Conservation (phyloP, 106 monocot genomes). For the Posidonia australis region DNA sequence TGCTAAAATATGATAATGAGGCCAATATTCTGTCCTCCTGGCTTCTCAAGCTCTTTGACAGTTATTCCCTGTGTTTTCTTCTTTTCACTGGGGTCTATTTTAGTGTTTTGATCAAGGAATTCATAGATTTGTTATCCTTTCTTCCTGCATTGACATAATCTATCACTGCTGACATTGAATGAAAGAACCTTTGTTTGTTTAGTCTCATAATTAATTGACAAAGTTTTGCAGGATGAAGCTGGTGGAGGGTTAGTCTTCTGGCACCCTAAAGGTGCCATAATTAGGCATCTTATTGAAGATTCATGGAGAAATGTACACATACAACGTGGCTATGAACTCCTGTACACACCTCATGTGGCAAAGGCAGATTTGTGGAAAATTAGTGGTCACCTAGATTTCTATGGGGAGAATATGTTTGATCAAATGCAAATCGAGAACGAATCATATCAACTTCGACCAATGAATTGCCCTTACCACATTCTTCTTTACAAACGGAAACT, state of each 20-base stretch:
- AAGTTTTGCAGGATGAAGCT: constrained; percentile 76
- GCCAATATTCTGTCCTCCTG: too few species aligned
- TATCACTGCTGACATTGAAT: too few species aligned
- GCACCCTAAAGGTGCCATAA: constrained; percentile 92
- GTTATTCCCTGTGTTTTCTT: too few species aligned
- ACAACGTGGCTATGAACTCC: constrained; percentile 69
- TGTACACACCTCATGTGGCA: constrained; percentile 94
- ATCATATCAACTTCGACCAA: constrained; percentile 79
- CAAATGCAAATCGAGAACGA: constrained; percentile 89
- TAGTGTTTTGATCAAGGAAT: too few species aligned
- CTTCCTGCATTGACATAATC: too few species aligned
- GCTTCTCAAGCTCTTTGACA: too few species aligned
- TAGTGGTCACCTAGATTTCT: constrained; percentile 86
- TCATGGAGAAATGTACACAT: constrained; percentile 84
- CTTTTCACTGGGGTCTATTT: too few species aligned
- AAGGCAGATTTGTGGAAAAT: constrained; percentile 88
- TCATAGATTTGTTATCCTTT: too few species aligned
- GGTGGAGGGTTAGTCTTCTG: constrained; percentile 91
- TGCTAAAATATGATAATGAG: too few species aligned
- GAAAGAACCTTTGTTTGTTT: not conserved
- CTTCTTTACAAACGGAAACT: constrained; percentile 79
- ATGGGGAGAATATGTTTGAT: constrained; percentile 91
- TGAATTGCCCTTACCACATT: constrained; percentile 98
- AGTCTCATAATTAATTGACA: not conserved
- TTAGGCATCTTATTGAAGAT: constrained; percentile 88